A percentile compares a stretch with the other conserved stretches of the same genome.
Conservation (phyloP, 2,329 filamentous ascomycete genomes). For the Madurella fahalii region DNA sequence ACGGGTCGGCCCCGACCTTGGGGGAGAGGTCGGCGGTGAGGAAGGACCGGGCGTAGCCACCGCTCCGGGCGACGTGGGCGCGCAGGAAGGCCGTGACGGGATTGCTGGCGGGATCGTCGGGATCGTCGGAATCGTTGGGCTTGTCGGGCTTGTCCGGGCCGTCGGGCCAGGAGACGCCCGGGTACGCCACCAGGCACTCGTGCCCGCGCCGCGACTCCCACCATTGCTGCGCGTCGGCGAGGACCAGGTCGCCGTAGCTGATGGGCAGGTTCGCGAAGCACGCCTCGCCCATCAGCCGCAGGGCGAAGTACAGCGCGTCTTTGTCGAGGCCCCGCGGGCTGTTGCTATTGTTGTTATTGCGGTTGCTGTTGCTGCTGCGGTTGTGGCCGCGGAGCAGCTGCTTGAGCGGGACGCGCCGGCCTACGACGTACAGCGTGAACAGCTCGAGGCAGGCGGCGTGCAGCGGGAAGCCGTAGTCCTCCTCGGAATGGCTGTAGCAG, state of each 20-base stretch:
- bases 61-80: neutral
- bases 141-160: no score
- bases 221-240: neutral
- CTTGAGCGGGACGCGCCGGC: neutral
- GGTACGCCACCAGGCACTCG: slow-evolving; percentile 2
- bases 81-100: neutral
- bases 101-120: neutral
- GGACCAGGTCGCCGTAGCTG: neutral
- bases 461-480: neutral
- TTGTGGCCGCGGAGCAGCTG: neutral
- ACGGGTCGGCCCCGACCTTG: neutral
- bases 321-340: neutral
- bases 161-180: neutral
- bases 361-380: no score
- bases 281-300: neutral
- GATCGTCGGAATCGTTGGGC: no score
- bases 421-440: neutral
- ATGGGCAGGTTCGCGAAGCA: neutral
- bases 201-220: neutral
- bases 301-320: neutral
- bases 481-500: neutral
- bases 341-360: no score
- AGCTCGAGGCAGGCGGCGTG: slow-evolving; percentile 4
- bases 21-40: neutral
- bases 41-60: neutral